Percentiles rank a stretch among this genome's conserved stretches.
These are phyloP conservation scores for Rusavskia elegans DNA, from an alignment of 495 filamentous ascomycete genomes.

Conservation along the genomic window DNA sequence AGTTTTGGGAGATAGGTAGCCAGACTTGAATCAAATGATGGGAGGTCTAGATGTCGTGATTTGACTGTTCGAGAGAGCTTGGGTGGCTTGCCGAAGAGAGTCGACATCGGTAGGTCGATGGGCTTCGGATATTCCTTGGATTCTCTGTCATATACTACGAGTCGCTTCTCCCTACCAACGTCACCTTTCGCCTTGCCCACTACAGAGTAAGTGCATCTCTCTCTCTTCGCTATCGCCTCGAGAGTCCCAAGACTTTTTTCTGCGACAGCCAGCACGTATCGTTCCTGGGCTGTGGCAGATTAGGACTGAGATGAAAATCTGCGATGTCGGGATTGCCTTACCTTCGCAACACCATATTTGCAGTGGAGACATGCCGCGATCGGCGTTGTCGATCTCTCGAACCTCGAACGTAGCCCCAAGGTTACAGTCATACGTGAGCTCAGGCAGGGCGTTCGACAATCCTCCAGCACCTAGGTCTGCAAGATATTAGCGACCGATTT, in stretches of 20 bases:
- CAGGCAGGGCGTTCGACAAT: constrained; percentile 81
- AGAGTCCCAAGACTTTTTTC: constrained; percentile 68
- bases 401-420: constrained; percentile 83
- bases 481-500: no score
- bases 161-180: constrained; percentile 41
- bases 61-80: constrained; percentile 69
- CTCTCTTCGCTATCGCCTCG: constrained; percentile 64
- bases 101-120: constrained; percentile 83
- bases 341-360: constrained; percentile 90
- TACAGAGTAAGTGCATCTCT: constrained; percentile 87
- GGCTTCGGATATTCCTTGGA: constrained; percentile 59
- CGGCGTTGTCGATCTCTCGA: constrained; percentile 76
- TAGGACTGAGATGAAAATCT: neutral
- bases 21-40: constrained; percentile 55
- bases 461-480: constrained; percentile 46
- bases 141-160: constrained; percentile 71
- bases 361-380: constrained; percentile 36
- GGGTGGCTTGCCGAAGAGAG: constrained; percentile 80
- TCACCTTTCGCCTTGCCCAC: constrained; percentile 66
- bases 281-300: constrained; percentile 54
- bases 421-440: constrained; percentile 81
- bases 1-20: constrained; percentile 45
- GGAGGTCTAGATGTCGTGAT: constrained; percentile 52
- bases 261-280: constrained; percentile 79
- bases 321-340: neutral